These are phyloP conservation scores for Eucalyptus pauciflora DNA, from an alignment of 345 rosid species.

Conservation along the genomic window DNA sequence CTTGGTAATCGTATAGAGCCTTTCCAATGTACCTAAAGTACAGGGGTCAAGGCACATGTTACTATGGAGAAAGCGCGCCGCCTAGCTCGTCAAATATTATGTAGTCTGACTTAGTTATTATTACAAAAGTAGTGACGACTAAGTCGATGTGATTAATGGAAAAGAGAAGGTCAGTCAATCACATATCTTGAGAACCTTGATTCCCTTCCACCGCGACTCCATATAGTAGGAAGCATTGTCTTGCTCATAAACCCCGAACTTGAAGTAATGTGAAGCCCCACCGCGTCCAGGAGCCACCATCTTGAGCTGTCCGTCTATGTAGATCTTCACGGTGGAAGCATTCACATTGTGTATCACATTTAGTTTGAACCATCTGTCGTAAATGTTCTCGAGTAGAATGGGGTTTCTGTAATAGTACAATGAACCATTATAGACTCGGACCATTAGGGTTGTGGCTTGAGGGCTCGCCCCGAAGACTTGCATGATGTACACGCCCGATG, in stretches of 20 bases:
- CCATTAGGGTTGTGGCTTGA: background rate
- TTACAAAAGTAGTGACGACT: background rate
- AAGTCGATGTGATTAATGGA: accelerated
- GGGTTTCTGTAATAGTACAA: background rate
- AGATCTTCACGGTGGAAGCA: background rate
- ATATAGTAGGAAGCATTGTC: background rate
- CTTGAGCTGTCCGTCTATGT: background rate
- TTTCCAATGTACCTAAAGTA: background rate
- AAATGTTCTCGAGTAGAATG: background rate
- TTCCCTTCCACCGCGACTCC: background rate
- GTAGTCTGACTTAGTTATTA: background rate
- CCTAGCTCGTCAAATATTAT: too few species aligned
- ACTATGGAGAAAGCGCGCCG: accelerated
- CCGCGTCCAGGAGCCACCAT: background rate
- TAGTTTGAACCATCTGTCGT: background rate
- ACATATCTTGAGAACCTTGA: background rate
- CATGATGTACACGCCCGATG: background rate
- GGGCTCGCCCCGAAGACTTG: background rate
- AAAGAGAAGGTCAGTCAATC: background rate
- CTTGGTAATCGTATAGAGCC: too few species aligned
- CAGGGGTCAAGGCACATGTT: too few species aligned
- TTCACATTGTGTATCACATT: background rate
- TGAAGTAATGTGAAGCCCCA: background rate
- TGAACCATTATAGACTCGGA: background rate
- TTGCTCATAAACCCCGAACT: background rate